phyloP scores from a whole-genome alignment of 2,329 filamentous ascomycete genomes.

The Ceratocystis alfenasii region DNA sequence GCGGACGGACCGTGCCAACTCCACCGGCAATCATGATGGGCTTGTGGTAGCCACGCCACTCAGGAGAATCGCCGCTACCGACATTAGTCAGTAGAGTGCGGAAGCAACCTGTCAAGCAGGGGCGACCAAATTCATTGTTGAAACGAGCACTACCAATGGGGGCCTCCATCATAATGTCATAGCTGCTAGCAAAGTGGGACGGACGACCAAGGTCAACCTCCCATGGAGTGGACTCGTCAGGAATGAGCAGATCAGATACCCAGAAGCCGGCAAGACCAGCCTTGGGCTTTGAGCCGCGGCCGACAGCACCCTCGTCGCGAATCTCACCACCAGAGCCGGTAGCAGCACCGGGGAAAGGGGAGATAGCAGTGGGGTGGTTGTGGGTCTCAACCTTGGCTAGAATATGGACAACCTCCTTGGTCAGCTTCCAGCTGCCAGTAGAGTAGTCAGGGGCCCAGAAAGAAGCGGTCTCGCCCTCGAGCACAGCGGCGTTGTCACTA shows the following conservation, averaged over 20 bases:
- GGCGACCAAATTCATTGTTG: constrained; percentile 95
- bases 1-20: constrained; percentile 79
- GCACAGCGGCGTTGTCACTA: constrained; percentile 92
- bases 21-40: constrained; percentile 98
- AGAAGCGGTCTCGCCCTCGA: constrained; percentile 33
- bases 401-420: constrained; percentile 75
- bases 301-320: constrained; percentile 86
- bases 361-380: constrained; percentile 94
- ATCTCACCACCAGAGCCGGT: constrained; percentile 95
- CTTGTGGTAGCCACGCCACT: constrained; percentile 89
- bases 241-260: constrained; percentile 87
- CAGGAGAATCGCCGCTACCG: constrained; percentile 41
- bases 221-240: constrained; percentile 72
- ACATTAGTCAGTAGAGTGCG: constrained; percentile 69
- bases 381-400: constrained; percentile 95
- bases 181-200: constrained; percentile 78
- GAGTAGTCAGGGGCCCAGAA: constrained; percentile 79
- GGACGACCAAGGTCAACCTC: constrained; percentile 84
- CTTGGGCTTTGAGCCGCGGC: constrained; percentile 83
- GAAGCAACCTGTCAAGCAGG: constrained; percentile 81
- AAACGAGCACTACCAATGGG: constrained; percentile 90
- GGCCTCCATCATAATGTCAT: constrained; percentile 96
- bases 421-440: constrained; percentile 78
- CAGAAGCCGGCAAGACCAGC: constrained; percentile 86
- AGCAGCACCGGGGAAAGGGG: constrained; percentile 81